Conservation (phyloP, 495 filamentous ascomycete species). For the Sabuloglossum arenarium region DNA sequence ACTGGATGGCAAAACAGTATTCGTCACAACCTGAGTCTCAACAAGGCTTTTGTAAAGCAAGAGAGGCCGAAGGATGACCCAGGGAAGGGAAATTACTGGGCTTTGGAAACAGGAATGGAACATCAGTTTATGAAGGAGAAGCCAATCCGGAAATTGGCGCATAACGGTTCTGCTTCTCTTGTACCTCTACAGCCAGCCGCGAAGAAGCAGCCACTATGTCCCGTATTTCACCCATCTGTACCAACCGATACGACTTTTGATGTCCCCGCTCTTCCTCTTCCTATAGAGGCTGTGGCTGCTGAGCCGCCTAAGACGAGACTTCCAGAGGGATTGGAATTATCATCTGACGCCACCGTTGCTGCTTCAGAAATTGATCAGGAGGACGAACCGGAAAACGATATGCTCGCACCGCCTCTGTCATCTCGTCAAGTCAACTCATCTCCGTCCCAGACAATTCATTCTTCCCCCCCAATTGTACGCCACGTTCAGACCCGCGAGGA, state of each 20-base stretch:
- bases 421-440: conserved; percentile 29
- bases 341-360: conserved; percentile 89
- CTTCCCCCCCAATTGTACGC: conserved; percentile 70
- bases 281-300: neutral
- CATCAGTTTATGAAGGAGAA: conserved; percentile 77
- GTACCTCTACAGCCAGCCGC: conserved; percentile 14
- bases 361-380: conserved; percentile 55
- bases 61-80: conserved; percentile 94
- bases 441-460: conserved; percentile 47
- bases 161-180: conserved; percentile 18
- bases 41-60: conserved; percentile 93
- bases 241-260: neutral
- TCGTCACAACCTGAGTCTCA: conserved; percentile 90
- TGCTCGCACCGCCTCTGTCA: conserved; percentile 14
- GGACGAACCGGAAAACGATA: conserved; percentile 35
- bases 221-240: neutral
- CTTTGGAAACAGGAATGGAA: conserved; percentile 74
- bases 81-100: conserved; percentile 98
- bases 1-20: conserved; percentile 98
- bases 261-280: conserved; percentile 11
- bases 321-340: conserved; percentile 34
- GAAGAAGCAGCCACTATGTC: neutral
- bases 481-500: conserved; percentile 38
- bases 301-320: neutral
- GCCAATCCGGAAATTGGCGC: conserved; percentile 29